Percentiles rank a stretch among this genome's conserved stretches.
These are phyloP conservation scores for Capronia coronata DNA, from an alignment of 2,329 filamentous ascomycete species.

Conservation along the genomic window DNA sequence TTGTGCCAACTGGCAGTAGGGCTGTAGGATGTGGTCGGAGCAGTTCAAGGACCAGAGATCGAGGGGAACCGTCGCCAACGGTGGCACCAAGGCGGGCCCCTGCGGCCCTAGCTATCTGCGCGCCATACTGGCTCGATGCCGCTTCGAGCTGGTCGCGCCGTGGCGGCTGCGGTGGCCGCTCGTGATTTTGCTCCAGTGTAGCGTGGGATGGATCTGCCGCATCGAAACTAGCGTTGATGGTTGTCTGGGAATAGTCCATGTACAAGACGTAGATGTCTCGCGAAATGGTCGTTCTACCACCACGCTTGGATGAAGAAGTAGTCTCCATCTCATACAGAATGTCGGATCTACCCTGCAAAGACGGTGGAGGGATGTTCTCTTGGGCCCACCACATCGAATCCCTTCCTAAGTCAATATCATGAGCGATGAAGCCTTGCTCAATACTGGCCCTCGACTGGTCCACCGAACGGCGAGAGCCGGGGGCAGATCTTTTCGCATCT, in stretches of 20 bases:
- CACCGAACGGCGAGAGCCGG: conserved; percentile 56
- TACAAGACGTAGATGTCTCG: conserved; percentile 84
- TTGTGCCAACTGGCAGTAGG: conserved; percentile 75
- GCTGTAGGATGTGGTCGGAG: conserved; percentile 67
- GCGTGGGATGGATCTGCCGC: conserved; percentile 65
- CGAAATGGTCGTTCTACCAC: conserved; percentile 63
- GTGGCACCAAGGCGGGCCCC: conserved; percentile 68
- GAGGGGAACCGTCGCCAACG: conserved; percentile 77
- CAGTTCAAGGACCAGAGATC: conserved; percentile 70
- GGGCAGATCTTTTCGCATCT: conserved; percentile 54
- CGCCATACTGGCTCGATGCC: conserved; percentile 73
- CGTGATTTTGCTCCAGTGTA: conserved; percentile 75
- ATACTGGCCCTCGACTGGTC: conserved; percentile 68
- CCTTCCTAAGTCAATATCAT: conserved; percentile 72
- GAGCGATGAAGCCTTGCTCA: conserved; percentile 78
- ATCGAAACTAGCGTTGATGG: conserved; percentile 75
- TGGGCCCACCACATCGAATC: conserved; percentile 83
- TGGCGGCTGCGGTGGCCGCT: conserved; percentile 69
- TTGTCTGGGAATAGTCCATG: conserved; percentile 92
- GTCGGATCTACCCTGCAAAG: conserved; percentile 75
- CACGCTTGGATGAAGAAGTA: conserved; percentile 60
- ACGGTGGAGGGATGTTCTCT: conserved; percentile 69
- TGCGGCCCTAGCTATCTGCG: conserved; percentile 61
- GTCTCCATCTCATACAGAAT: conserved; percentile 78
- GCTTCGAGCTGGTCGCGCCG: conserved; percentile 91